These are phyloP conservation scores for Nemania bipapillata DNA, from an alignment of 2,329 filamentous ascomycete species.

Conservation along the genomic window DNA sequence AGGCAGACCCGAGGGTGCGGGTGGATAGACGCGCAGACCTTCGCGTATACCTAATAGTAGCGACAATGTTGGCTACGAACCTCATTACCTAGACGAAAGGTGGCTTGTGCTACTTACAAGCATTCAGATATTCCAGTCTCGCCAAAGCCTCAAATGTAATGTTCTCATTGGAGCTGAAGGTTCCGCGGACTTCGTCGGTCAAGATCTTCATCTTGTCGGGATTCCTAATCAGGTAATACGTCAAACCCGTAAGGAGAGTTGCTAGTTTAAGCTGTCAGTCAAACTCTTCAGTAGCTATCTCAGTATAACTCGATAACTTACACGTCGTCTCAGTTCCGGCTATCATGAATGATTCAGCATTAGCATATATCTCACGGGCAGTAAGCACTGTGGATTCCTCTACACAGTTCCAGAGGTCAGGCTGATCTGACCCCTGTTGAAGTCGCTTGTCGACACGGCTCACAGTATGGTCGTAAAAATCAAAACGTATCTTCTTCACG, in stretches of 20 bases:
- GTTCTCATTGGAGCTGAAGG: constrained; percentile 36
- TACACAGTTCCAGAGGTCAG: constrained; percentile 47
- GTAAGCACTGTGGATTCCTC: constrained; percentile 37
- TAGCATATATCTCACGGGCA: constrained; percentile 36
- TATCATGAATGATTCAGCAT: constrained; percentile 41
- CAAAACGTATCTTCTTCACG: constrained; percentile 14
- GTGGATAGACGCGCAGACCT: constrained; percentile 42
- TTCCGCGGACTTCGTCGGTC: constrained; percentile 19
- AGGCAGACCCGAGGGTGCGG: constrained; percentile 36
- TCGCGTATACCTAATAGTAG: constrained; percentile 40
- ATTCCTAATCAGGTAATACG: constrained; percentile 25
- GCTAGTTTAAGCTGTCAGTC: constrained; percentile 32
- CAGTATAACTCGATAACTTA: neutral
- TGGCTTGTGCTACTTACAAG: constrained; percentile 19
- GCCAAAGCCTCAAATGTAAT: constrained; percentile 44
- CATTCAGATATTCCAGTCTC: constrained; percentile 43
- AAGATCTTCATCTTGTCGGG: constrained; percentile 22
- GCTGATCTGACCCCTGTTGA: constrained; percentile 26
- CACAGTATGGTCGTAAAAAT: constrained; percentile 23
- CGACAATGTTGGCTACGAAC: neutral
- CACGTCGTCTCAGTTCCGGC: constrained; percentile 39
- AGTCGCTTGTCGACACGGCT: constrained; percentile 24
- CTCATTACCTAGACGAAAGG: neutral
- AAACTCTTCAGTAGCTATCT: neutral
- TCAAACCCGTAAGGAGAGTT: constrained; percentile 25